A percentile compares a stretch with the other conserved stretches of the same genome.
phyloP scores from a whole-genome alignment of 2,329 filamentous ascomycete genomes.

The Bretziella fagacearum region DNA sequence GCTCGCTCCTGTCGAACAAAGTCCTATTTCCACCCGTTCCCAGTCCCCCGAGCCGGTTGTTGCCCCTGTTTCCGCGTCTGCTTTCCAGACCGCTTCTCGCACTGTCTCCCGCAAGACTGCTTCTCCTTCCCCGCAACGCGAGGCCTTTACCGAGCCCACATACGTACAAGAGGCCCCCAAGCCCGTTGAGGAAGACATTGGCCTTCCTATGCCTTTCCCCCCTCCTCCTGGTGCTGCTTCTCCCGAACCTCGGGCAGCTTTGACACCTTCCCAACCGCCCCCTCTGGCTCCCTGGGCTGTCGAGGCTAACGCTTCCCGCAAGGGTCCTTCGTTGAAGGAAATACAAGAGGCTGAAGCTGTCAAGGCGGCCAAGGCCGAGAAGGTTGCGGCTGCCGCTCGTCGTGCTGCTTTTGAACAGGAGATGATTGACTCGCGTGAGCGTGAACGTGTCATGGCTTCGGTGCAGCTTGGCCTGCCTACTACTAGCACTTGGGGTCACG shows the following conservation, averaged over 20 bases:
- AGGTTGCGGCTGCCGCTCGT: constrained; percentile 58
- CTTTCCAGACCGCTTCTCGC: neutral
- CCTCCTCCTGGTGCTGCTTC: constrained; percentile 32
- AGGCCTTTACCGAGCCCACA: neutral
- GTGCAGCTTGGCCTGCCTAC: constrained; percentile 64
- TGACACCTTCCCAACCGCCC: constrained; percentile 33
- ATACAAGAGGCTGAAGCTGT: constrained; percentile 93
- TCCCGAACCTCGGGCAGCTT: constrained; percentile 35
- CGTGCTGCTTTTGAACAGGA: constrained; percentile 71
- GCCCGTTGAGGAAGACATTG: constrained; percentile 23
- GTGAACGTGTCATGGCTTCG: constrained; percentile 33
- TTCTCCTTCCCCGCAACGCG: neutral
- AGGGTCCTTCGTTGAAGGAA: constrained; percentile 83
- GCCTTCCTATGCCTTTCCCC: constrained; percentile 60
- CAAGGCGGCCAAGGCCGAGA: constrained; percentile 79
- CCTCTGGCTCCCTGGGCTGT: constrained; percentile 92
- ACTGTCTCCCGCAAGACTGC: neutral
- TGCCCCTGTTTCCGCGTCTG: neutral
- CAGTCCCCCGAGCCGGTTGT: too few species aligned
- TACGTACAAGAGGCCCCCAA: neutral
- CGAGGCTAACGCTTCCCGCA: constrained; percentile 56
- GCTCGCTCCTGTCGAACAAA: too few species aligned
- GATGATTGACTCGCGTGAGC: constrained; percentile 39
- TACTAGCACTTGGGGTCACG: constrained; percentile 74
- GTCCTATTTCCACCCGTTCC: constrained; percentile 36